Percentiles rank a stretch among this genome's conserved stretches.
Evolutionary conservation across 2,329 filamentous ascomycete genomes (phyloP).

Genomic region (Teratosphaeriaceae sp.): DNA sequence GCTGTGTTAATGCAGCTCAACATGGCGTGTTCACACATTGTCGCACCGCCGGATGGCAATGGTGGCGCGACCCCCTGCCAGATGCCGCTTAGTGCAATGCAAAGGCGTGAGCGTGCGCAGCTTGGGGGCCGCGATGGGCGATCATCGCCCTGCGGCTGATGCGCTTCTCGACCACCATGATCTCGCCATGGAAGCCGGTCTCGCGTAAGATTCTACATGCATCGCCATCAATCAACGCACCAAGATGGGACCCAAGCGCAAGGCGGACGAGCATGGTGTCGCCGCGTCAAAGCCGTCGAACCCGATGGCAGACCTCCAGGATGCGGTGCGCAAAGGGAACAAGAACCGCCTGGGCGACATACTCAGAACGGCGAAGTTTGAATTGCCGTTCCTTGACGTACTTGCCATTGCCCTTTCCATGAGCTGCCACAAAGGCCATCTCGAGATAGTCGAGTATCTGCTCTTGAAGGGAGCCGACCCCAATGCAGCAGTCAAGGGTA

Average conservation of each 20-base stretch:
- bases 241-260: neutral
- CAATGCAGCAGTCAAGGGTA: conserved; percentile 1
- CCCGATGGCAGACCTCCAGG: neutral
- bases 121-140: too few species aligned
- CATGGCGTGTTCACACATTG: too few species aligned
- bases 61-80: too few species aligned
- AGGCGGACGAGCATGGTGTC: neutral
- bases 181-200: too few species aligned
- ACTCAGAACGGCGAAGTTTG: neutral
- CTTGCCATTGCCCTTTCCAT: conserved; percentile 8
- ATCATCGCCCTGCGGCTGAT: too few species aligned
- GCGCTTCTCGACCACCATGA: too few species aligned
- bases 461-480: conserved; percentile 1
- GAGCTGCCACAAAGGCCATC: conserved; percentile 4
- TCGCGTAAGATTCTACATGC: too few species aligned
- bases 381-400: neutral
- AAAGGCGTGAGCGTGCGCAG: too few species aligned
- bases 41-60: too few species aligned
- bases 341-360: neutral
- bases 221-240: neutral
- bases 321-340: neutral
- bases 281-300: neutral
- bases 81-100: too few species aligned
- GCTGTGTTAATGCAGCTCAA: too few species aligned
- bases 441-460: conserved; percentile 1